Base-by-base conservation (phyloP, 257 asterid species). In the Petunia secreta region DNA sequence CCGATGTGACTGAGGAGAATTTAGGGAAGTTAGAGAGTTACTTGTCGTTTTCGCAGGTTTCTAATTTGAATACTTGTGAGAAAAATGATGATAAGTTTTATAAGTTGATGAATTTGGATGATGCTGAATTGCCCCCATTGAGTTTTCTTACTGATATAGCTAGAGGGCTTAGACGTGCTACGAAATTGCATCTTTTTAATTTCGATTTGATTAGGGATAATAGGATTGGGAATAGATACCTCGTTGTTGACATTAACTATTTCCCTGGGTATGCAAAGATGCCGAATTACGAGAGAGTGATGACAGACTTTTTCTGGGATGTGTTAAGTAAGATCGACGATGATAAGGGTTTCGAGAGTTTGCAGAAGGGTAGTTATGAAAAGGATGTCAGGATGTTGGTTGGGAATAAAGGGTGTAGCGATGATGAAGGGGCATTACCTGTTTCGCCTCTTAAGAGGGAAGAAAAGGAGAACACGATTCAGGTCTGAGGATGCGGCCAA, bases 191-290 rank as follows among this genome's bases (percentile, higher is more conserved):
- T 83, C 69, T 92, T 76, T 92, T 92, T 83, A 92, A 92, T 64
- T 92, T 90, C 80, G 95, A 92, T 84, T 88, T 92, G 83, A 92
- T 92, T 83, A 89, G 97, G 88, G 95, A 92, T 81, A 83, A 84
- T 58, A 85, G 85, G 79, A 78, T 85, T 38, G 94, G 94, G 36
- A 88, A 92, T 80, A 88, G 88, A 85, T 92, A 91, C 77, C 95
- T 91, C 65, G 92, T 92, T 11, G 84, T 91, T 5, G 97, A 93
- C 75, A 91, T 91, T 63, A 93, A 93, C 85, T 93, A 93, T 78
- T 93, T 91, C 83, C 98, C 95, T 1, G 94, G 95, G 50, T 90
- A 93, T 55, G 94, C 97, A 0, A 93, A 91, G 89, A 90, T 93
- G 97, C 97, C 94, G 1, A 63, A 87, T 82, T 93, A 91, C 40